phyloP scores from a whole-genome alignment of 495 filamentous ascomycete species.

The Cryomyces antarcticus region DNA sequence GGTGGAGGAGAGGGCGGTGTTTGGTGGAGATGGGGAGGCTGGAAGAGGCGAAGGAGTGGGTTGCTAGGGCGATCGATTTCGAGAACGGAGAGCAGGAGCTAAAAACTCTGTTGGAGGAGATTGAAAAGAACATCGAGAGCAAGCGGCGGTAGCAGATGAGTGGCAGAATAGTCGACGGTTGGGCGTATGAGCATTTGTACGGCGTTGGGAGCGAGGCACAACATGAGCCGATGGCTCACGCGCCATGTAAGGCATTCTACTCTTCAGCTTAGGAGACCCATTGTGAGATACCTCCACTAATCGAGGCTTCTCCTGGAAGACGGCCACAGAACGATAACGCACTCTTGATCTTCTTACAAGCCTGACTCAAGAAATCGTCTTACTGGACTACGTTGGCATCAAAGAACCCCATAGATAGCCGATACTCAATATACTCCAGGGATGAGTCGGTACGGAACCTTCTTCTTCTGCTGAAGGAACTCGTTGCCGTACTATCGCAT shows the following conservation, averaged over 20 bases:
- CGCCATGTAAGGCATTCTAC: no score
- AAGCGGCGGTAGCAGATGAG: background rate
- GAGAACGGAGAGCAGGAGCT: conserved; percentile 61
- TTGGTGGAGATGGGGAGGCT: conserved; percentile 77
- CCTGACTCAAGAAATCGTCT: no score
- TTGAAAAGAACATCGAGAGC: conserved; percentile 29
- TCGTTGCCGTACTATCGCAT: background rate
- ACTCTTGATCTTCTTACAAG: no score
- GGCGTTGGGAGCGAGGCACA: no score
- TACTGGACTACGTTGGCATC: no score
- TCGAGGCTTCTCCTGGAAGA: no score
- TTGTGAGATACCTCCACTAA: no score
- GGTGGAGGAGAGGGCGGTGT: conserved; percentile 69
- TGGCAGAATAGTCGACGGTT: background rate
- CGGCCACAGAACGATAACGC: no score
- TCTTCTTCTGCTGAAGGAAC: background rate
- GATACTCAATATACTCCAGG: background rate
- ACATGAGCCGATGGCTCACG: no score
- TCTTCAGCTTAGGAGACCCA: no score
- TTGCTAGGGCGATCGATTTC: conserved; percentile 57
- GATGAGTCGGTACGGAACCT: background rate
- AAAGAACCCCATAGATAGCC: no score
- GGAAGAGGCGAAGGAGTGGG: conserved; percentile 60
- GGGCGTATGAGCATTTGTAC: no score
- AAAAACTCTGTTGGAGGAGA: conserved; percentile 44